phyloP scores from a whole-genome alignment of 129 eudicot genomes.

The Scalesia atractyloides region DNA sequence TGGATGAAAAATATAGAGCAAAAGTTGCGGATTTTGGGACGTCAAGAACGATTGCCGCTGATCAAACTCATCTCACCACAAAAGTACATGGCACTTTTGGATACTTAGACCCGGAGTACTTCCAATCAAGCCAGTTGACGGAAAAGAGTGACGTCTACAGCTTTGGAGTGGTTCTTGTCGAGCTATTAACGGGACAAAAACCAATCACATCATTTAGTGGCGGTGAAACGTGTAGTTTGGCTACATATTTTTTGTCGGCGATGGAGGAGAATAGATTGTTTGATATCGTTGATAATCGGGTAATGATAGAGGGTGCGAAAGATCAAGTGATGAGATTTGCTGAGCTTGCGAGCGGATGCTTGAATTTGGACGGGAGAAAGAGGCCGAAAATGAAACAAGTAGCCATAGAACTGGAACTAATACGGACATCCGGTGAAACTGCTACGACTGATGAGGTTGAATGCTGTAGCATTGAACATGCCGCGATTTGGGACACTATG shows the following conservation, averaged over 20 bases:
- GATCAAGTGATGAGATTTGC: constrained; percentile 29
- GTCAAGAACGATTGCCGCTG: constrained; percentile 27
- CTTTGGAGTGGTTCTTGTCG: constrained; percentile 39
- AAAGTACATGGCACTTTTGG: constrained; percentile 34
- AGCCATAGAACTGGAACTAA: constrained; percentile 30
- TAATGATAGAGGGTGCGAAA: constrained; percentile 11
- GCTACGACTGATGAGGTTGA: neutral
- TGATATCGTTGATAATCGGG: constrained; percentile 24
- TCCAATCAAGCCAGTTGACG: constrained; percentile 1
- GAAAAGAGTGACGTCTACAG: constrained; percentile 19
- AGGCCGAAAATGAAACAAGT: constrained; percentile 38
- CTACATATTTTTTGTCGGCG: constrained; percentile 16
- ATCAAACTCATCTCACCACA: constrained; percentile 36
- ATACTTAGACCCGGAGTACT: constrained; percentile 34
- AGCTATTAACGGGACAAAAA: constrained; percentile 34
- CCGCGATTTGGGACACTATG: neutral
- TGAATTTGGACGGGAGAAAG: constrained; percentile 32
- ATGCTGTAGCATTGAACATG: neutral
- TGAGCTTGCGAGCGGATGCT: constrained; percentile 27
- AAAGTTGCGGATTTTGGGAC: constrained; percentile 39
- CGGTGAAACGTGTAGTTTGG: constrained; percentile 26
- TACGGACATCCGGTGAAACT: constrained; percentile 10
- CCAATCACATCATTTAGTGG: constrained; percentile 5
- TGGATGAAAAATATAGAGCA: constrained; percentile 19
- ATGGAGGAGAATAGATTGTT: constrained; percentile 26